Evolutionary conservation across 129 eudicot genomes (phyloP).

Genomic region (Centrapalus pauciflorus): DNA sequence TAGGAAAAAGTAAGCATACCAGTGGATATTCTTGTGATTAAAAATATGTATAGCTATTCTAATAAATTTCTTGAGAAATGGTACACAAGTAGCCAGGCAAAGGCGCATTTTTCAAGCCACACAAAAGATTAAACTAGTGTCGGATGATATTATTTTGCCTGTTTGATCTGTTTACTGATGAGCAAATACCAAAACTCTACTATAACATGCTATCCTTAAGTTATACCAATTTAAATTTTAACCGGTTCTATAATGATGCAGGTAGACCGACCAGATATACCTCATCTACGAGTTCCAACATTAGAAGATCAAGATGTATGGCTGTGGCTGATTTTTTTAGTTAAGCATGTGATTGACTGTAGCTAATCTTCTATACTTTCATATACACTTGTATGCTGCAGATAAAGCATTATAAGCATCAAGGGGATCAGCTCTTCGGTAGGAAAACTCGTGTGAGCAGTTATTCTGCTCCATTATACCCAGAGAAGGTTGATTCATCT

Average conservation of each 20-base stretch:
- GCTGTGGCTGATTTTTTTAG: no score
- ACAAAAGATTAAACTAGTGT: background rate
- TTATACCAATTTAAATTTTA: background rate
- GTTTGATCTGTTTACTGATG: background rate
- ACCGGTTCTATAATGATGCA: slow-evolving; percentile 21
- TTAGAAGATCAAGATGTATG: slow-evolving; percentile 42
- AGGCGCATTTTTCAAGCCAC: background rate
- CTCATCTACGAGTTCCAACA: slow-evolving; percentile 33
- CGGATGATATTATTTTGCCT: background rate
- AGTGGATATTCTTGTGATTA: background rate
- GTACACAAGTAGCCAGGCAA: background rate
- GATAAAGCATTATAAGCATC: slow-evolving; percentile 30
- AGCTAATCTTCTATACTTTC: background rate
- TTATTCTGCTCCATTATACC: slow-evolving; percentile 68
- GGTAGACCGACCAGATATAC: slow-evolving; percentile 31
- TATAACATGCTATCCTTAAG: background rate
- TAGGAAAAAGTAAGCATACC: background rate
- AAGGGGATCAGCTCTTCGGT: slow-evolving; percentile 33
- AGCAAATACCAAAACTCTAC: background rate
- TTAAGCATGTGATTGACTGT: background rate
- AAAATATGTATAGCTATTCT: no score
- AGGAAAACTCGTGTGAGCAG: slow-evolving; percentile 41
- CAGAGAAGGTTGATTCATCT: slow-evolving; percentile 54
- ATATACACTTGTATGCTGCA: slow-evolving; percentile 16
- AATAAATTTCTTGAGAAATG: background rate